Base-by-base conservation (phyloP, 352 stramenopile species). In the Globisporangium radiosum region DNA sequence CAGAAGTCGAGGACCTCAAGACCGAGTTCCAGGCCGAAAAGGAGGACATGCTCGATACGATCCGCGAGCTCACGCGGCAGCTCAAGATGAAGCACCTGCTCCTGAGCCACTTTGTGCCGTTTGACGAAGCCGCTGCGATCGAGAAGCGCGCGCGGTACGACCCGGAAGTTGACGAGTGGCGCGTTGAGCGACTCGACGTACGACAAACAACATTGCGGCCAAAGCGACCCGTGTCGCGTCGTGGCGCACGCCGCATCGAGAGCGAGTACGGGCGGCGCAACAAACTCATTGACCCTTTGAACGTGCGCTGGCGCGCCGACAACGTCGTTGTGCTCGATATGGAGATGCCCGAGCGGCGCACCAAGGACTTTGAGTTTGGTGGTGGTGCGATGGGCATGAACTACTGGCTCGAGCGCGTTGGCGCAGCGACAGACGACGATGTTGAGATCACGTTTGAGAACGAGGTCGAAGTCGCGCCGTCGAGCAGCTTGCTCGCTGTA, bases 51-150 rank as follows among this genome's bases (percentile, higher is more conserved):
- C 81, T 98, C 19, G 90, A 98, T 54, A 96, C 89, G 5, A 96
- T 99, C 44, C 84, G 96, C 10, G 87, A 98, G 62, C 77, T 98
- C 44, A 96, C 88, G 17, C 83, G 88, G 25, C 90, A 98, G 63
- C 65, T 98, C 45, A 98, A 99, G 72, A 81, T 99, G 37, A 98
- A 98, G 69, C 84, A 98, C 40, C 64, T 98, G 19, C 62, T 98
- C 25, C 72, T 98, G 45, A 75, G 71, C 6, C 81, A 95, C 40
- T 98, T 98, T 68, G 87, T 92, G 49, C 84, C 82, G 11, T 57
- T 84, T 17, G 78, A 91, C 56, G 75, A 88, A 8, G 78, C 72
- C 4, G 85, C 74, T 9, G 65, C 83, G 49, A 69, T 95, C 10
- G 86, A 97, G 50, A 89, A 85, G 44, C 78, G 90, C 13, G 82